Percentiles rank a stretch among this genome's conserved stretches.
phyloP scores from a whole-genome alignment of 2,329 filamentous ascomycete genomes.

The Nakataea oryzae region DNA sequence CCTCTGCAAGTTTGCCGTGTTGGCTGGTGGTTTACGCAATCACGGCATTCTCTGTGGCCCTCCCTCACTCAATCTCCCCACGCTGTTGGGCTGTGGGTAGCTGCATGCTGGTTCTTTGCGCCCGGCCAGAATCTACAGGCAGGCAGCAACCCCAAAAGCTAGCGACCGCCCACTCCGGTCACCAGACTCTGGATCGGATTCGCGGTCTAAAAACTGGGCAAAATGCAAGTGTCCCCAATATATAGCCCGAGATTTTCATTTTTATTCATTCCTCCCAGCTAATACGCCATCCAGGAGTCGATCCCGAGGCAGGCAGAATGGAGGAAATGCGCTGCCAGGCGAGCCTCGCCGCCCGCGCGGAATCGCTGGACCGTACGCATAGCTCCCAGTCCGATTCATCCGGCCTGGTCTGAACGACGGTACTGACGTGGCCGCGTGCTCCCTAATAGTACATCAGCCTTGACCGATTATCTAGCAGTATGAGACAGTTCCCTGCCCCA shows the following conservation, averaged over 20 bases:
- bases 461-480: constrained; percentile 43
- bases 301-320: not conserved
- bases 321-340: not conserved
- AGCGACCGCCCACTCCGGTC: not conserved
- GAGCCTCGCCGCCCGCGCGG: not conserved
- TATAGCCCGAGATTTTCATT: not conserved
- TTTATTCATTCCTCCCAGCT: not conserved
- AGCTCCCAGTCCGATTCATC: not conserved
- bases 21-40: not conserved
- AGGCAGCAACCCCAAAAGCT: not conserved
- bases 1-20: not conserved
- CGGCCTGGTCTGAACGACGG: not conserved
- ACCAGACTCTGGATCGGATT: not conserved
- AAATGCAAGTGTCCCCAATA: not conserved
- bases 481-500: constrained; percentile 8
- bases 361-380: constrained; percentile 20
- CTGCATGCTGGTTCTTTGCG: not conserved
- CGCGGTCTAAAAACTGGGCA: not conserved
- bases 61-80: not conserved
- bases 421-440: not conserved
- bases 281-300: not conserved
- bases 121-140: not conserved
- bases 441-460: constrained; percentile 30
- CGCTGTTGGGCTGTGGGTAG: too few relatives aligned
- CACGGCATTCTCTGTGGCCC: not conserved